Percentiles rank a stretch among this genome's conserved stretches.
Conservation (phyloP, 192 early-diverging fungal species). For the Gonapodya prolifera region DNA sequence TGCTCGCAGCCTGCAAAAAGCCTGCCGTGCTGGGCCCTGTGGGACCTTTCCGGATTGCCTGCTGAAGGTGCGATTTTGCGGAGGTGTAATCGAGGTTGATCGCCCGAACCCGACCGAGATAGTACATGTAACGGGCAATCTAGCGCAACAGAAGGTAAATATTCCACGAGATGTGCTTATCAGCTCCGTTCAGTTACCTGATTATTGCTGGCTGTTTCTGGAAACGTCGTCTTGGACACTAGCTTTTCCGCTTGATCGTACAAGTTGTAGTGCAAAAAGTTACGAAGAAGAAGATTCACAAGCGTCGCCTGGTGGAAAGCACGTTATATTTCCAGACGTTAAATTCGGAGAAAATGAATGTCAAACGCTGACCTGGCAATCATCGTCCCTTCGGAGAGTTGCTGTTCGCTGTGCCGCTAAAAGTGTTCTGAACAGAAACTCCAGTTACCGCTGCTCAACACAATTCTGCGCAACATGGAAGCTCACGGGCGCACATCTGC, state of each 20-base stretch:
- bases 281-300: conserved; percentile 81
- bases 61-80: conserved; percentile 73
- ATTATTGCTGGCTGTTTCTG: conserved; percentile 80
- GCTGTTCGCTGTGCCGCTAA: conserved; percentile 81
- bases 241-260: conserved; percentile 97
- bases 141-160: not conserved
- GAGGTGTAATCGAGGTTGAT: conserved; percentile 94
- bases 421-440: conserved; percentile 33
- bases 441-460: not conserved
- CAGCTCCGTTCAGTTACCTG: conserved; percentile 32
- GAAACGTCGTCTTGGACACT: conserved; percentile 78
- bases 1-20: conserved; percentile 75
- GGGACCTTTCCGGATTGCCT: conserved; percentile 94
- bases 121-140: conserved; percentile 64
- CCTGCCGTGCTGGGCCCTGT: conserved; percentile 70
- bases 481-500: conserved; percentile 64
- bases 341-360: conserved; percentile 3
- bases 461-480: conserved; percentile 5
- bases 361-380: conserved; percentile 69
- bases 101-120: conserved; percentile 93
- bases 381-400: conserved; percentile 79
- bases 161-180: not conserved
- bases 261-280: conserved; percentile 89
- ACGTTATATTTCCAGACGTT: not conserved
- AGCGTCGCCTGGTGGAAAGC: conserved; percentile 52